phyloP scores from a whole-genome alignment of 805 yeast species.

The Zygotorulaspora sp. region DNA sequence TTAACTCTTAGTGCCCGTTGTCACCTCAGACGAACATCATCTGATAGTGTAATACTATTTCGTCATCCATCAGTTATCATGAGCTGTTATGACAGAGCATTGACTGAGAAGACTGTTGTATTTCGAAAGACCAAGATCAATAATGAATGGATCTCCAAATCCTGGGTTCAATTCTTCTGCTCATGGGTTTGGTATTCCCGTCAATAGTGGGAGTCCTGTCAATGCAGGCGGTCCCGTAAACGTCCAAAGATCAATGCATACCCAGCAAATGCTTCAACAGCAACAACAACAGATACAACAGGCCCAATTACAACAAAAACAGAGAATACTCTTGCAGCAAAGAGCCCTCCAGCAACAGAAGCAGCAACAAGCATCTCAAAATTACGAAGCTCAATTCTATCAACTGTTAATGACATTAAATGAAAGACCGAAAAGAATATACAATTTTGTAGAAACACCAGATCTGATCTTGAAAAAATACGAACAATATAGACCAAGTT shows the following conservation, averaged over 20 bases:
- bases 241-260: constrained; percentile 10
- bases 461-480: constrained; percentile 73
- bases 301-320: constrained; percentile 25
- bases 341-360: constrained; percentile 26
- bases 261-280: constrained; percentile 17
- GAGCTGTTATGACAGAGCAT: too few relatives aligned
- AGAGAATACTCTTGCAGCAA: constrained; percentile 35
- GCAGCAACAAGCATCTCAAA: constrained; percentile 41
- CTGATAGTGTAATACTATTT: too few relatives aligned
- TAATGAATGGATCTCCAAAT: constrained; percentile 8
- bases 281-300: constrained; percentile 27
- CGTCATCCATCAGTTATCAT: too few relatives aligned
- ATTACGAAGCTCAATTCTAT: constrained; percentile 41
- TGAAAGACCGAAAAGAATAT: constrained; percentile 42
- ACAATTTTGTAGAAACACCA: constrained; percentile 64
- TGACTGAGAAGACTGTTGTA: too few relatives aligned
- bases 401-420: constrained; percentile 33
- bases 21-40: too few relatives aligned
- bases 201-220: constrained; percentile 13
- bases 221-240: constrained; percentile 15
- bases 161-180: constrained; percentile 1
- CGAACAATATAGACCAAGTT: constrained; percentile 69
- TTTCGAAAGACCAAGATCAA: too few relatives aligned
- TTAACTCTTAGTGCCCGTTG: too few relatives aligned
- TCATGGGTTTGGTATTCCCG: constrained; percentile 22